Conservation (phyloP, 345 rosid species). For the Salix caprea region DNA sequence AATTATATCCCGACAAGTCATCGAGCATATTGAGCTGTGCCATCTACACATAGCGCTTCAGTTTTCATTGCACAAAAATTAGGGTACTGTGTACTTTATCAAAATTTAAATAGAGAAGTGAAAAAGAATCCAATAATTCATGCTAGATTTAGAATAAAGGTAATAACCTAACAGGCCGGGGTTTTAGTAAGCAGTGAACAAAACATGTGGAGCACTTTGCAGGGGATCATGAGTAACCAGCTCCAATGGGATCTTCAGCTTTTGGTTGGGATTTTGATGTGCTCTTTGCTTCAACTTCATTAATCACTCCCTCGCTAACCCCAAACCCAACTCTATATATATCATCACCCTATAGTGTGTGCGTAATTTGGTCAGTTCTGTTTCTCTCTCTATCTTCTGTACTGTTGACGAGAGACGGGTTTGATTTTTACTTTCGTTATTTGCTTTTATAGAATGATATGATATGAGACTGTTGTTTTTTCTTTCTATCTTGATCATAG, state of each 20-base stretch:
- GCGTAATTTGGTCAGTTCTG: conserved; percentile 9
- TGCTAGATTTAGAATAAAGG: too few relatives aligned
- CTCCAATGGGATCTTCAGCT: conserved; percentile 21
- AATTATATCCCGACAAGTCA: too few relatives aligned
- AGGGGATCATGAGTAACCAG: not conserved
- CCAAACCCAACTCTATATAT: conserved; percentile 9
- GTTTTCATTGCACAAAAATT: too few relatives aligned
- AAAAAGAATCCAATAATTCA: too few relatives aligned
- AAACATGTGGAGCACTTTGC: conserved; percentile 18
- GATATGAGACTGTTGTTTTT: not conserved
- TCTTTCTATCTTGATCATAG: conserved; percentile 15
- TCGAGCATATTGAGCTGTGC: too few relatives aligned
- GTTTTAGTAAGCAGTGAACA: conserved; percentile 28
- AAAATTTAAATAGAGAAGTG: too few relatives aligned
- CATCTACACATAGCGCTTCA: too few relatives aligned
- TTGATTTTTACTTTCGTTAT: not conserved
- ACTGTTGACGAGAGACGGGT: not conserved
- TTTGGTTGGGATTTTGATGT: conserved; percentile 25
- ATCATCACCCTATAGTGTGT: too few relatives aligned
- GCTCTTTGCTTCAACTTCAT: not conserved
- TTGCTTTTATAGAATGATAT: not conserved
- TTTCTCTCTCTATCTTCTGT: not conserved
- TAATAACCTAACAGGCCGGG: not conserved
- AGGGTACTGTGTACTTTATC: too few relatives aligned
- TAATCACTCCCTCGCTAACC: not conserved